phyloP scores from a whole-genome alignment of 805 yeast species.

The Lipomyces sp. region DNA sequence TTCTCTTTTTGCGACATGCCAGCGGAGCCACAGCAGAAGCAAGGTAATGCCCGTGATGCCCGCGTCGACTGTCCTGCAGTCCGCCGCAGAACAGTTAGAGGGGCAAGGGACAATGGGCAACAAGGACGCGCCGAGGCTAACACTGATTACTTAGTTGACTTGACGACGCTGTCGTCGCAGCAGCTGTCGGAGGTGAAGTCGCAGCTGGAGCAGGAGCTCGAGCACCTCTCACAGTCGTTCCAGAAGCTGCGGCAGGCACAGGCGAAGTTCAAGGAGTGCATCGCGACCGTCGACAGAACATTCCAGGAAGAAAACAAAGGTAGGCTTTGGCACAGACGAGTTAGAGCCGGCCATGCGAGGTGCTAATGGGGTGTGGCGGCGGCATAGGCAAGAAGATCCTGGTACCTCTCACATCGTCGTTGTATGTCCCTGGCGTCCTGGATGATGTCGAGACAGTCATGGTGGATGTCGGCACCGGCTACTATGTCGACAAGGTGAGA shows the following conservation, averaged over 20 bases:
- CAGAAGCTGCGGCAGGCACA: slow-evolving; percentile 82
- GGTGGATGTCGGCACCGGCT: slow-evolving; percentile 96
- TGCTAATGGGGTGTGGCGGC: not conserved
- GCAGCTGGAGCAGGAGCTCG: slow-evolving; percentile 78
- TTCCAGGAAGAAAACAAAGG: slow-evolving; percentile 43
- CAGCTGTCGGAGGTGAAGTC: slow-evolving; percentile 81
- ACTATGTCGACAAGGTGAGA: slow-evolving; percentile 73
- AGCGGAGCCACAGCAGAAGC: too few relatives aligned
- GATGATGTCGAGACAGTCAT: slow-evolving; percentile 63
- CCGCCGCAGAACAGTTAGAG: too few relatives aligned
- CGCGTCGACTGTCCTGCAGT: too few relatives aligned
- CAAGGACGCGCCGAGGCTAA: too few relatives aligned
- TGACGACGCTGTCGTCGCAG: slow-evolving; percentile 70
- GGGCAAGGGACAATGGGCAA: not conserved
- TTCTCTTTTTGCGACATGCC: too few relatives aligned
- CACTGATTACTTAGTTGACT: slow-evolving; percentile 48
- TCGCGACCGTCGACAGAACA: slow-evolving; percentile 60
- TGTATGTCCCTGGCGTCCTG: slow-evolving; percentile 84
- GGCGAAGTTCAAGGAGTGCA: slow-evolving; percentile 76
- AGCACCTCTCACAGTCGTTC: slow-evolving; percentile 78
- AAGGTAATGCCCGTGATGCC: too few relatives aligned
- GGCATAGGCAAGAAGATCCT: slow-evolving; percentile 50
- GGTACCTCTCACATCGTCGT: slow-evolving; percentile 83
- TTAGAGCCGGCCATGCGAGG: too few relatives aligned
- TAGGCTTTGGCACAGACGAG: slow-evolving; percentile 19